These are phyloP conservation scores for Urtica urens DNA, from an alignment of 306 rosid species.

Conservation along the genomic window DNA sequence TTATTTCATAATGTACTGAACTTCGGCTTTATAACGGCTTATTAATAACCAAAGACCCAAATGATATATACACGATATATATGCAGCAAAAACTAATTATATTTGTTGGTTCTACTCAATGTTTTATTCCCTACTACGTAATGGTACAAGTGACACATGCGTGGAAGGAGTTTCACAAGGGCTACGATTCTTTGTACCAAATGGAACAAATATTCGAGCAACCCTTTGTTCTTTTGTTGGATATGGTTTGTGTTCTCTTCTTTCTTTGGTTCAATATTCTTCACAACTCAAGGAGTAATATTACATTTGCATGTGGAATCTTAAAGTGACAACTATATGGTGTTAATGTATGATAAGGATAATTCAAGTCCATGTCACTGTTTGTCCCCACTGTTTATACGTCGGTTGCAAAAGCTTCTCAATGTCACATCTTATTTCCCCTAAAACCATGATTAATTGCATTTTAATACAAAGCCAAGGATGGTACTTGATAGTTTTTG, in stretches of 20 bases:
- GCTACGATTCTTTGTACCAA: not conserved
- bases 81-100: too few relatives aligned
- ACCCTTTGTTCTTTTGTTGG: not conserved
- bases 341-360: not conserved
- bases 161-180: not conserved
- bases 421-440: conserved; percentile 4
- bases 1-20: too few relatives aligned
- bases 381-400: conserved; percentile 1
- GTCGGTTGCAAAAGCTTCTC: not conserved
- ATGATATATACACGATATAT: too few relatives aligned
- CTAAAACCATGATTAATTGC: not conserved
- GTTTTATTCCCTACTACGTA: too few relatives aligned
- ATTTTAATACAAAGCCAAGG: not conserved
- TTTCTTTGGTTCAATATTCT: not conserved
- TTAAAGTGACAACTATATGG: not conserved
- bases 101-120: too few relatives aligned
- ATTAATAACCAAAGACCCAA: too few relatives aligned
- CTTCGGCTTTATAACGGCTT: too few relatives aligned
- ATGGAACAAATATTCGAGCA: not conserved
- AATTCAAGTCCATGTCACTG: conserved; percentile 1
- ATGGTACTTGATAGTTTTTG: not conserved
- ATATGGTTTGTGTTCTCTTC: not conserved
- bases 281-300: not conserved
- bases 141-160: not conserved
- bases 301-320: conserved; percentile 4